Conservation (phyloP, 2,329 filamentous ascomycete species). For the Fusarium nanum region DNA sequence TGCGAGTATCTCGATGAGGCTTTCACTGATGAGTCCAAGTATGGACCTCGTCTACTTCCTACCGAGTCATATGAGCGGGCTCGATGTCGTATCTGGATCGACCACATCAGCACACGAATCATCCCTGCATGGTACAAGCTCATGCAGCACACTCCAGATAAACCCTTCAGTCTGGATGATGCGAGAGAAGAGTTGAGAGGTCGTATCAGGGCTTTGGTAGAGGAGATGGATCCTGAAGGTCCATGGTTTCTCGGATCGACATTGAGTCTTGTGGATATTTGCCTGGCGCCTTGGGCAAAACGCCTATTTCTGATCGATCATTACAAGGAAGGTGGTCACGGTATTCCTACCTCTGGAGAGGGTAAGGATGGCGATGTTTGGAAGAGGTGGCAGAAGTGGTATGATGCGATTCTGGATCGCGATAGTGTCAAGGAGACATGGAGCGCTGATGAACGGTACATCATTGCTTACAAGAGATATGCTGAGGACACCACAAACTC, state of each 20-base stretch:
- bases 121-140: slow-evolving; percentile 76
- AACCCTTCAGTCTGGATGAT: slow-evolving; percentile 61
- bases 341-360: slow-evolving; percentile 62
- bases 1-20: slow-evolving; percentile 82
- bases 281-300: slow-evolving; percentile 78
- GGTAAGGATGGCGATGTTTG: slow-evolving; percentile 72
- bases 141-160: slow-evolving; percentile 65
- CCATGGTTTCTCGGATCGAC: slow-evolving; percentile 75
- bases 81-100: slow-evolving; percentile 76
- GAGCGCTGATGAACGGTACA: slow-evolving; percentile 74
- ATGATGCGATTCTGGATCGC: slow-evolving; percentile 67
- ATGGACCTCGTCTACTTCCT: slow-evolving; percentile 67
- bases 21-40: slow-evolving; percentile 60
- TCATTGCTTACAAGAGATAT: slow-evolving; percentile 75
- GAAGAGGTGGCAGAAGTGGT: slow-evolving; percentile 74
- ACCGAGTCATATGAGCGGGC: slow-evolving; percentile 72
- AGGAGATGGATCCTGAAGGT: slow-evolving; percentile 66
- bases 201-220: slow-evolving; percentile 69
- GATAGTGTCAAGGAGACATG: slow-evolving; percentile 74
- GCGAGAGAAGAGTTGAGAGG: slow-evolving; percentile 68
- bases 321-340: slow-evolving; percentile 71
- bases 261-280: slow-evolving; percentile 76
- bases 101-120: slow-evolving; percentile 75
- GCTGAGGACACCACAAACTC: slow-evolving; percentile 73
- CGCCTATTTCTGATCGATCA: slow-evolving; percentile 80